Conservation (phyloP, 1,139 yeast species). For the Blastobotrys buckinghamii region DNA sequence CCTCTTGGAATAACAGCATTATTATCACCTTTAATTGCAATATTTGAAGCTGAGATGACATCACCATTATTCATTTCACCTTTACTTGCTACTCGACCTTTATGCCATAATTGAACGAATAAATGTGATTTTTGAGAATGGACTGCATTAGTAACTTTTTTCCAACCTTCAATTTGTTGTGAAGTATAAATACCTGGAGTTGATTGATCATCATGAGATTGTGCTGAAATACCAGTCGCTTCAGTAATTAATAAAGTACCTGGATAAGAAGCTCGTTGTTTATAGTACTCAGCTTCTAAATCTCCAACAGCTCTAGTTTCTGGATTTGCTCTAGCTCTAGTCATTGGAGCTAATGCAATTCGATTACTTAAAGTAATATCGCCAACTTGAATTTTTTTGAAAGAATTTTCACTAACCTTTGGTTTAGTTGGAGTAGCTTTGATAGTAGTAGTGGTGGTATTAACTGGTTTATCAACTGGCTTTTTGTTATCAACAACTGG, state of each 20-base stretch:
- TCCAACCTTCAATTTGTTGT: constrained; percentile 48
- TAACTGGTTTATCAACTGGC: no score
- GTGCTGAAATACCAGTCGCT: constrained; percentile 35
- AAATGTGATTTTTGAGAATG: constrained; percentile 50
- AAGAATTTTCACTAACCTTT: constrained; percentile 9
- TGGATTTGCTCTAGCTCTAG: constrained; percentile 39
- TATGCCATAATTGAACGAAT: constrained; percentile 53
- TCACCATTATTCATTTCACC: background rate
- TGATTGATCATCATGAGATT: constrained; percentile 36
- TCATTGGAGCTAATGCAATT: constrained; percentile 46
- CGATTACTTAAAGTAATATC: constrained; percentile 31
- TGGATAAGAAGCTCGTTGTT: constrained; percentile 44
- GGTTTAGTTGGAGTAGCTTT: no score
- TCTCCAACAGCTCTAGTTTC: constrained; percentile 35
- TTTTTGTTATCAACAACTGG: no score
- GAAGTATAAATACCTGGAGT: constrained; percentile 52
- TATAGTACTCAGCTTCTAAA: constrained; percentile 35
- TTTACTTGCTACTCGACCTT: constrained; percentile 49
- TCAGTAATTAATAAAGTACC: constrained; percentile 48
- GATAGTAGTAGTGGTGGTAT: no score
- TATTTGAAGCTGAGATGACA: background rate
- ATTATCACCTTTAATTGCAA: background rate
- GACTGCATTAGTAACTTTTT: constrained; percentile 42
- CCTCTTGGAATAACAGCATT: constrained; percentile 25
- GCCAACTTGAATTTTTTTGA: constrained; percentile 30